A percentile compares a stretch with the other conserved stretches of the same genome.
These are phyloP conservation scores for Trichothecium roseum DNA, from an alignment of 2,329 filamentous ascomycete genomes.

Conservation along the genomic window DNA sequence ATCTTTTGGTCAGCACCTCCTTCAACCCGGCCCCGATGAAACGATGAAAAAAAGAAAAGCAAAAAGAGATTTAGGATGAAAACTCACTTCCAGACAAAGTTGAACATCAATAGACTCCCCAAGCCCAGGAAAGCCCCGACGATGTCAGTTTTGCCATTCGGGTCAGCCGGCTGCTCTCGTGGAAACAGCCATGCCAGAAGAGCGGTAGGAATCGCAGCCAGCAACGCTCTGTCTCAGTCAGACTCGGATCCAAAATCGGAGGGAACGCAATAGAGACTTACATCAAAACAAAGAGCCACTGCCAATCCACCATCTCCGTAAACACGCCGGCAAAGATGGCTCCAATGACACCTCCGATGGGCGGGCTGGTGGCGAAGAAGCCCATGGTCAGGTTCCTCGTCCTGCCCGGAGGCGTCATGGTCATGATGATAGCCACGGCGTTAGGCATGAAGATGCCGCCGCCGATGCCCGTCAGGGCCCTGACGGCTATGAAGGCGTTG, in stretches of 20 bases:
- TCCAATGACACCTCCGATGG: slow-evolving; percentile 32
- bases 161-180: slow-evolving; percentile 12
- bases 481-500: slow-evolving; percentile 28
- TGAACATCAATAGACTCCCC: slow-evolving; percentile 32
- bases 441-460: slow-evolving; percentile 42
- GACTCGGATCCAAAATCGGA: background rate
- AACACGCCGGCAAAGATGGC: slow-evolving; percentile 28
- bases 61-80: background rate
- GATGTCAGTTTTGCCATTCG: slow-evolving; percentile 17
- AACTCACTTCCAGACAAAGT: slow-evolving; percentile 39
- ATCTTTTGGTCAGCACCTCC: background rate
- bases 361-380: slow-evolving; percentile 35
- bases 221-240: background rate
- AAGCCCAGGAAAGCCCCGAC: slow-evolving; percentile 27
- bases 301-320: slow-evolving; percentile 2
- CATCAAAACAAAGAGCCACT: slow-evolving; percentile 2
- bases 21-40: slow-evolving; percentile 1
- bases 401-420: slow-evolving; percentile 34
- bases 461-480: slow-evolving; percentile 36
- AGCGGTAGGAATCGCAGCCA: slow-evolving; percentile 4
- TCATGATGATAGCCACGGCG: slow-evolving; percentile 36
- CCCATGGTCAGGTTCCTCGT: slow-evolving; percentile 32
- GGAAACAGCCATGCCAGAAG: slow-evolving; percentile 7
- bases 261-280: background rate
- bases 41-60: background rate